Conservation (phyloP, 306 rosid species). For the Pyrus communis region DNA sequence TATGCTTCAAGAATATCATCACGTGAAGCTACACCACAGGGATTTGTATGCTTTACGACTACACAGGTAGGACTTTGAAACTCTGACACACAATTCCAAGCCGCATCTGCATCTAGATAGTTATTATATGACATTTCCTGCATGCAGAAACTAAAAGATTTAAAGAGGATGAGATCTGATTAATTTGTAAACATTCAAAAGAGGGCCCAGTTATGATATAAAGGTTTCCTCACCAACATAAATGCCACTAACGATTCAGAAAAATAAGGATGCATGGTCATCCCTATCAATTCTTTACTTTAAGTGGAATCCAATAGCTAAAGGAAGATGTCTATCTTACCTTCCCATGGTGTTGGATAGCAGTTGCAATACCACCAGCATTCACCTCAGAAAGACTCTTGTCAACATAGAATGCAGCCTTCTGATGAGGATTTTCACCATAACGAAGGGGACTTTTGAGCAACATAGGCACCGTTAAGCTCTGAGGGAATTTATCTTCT, state of each 20-base stretch:
- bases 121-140: constrained; percentile 97
- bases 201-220: not conserved
- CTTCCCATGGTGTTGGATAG: constrained; percentile 91
- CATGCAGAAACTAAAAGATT: constrained; percentile 15
- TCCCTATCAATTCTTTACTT: not conserved
- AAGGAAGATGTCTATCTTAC: constrained; percentile 20
- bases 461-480: constrained; percentile 61
- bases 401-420: constrained; percentile 79
- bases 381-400: constrained; percentile 71
- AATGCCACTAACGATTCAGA: not conserved
- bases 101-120: constrained; percentile 95
- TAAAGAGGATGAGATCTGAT: not conserved
- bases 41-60: constrained; percentile 91
- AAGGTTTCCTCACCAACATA: not conserved
- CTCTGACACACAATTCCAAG: constrained; percentile 97
- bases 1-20: constrained; percentile 86
- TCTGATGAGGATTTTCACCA: constrained; percentile 97
- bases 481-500: constrained; percentile 77
- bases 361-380: constrained; percentile 90
- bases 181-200: not conserved
- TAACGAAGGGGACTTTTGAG: constrained; percentile 70
- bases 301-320: not conserved
- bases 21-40: constrained; percentile 91
- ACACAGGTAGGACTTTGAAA: constrained; percentile 79
- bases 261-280: not conserved